Evolutionary conservation across 2,329 filamentous ascomycete genomes (phyloP).

Genomic region (Fusarium stilboides): DNA sequence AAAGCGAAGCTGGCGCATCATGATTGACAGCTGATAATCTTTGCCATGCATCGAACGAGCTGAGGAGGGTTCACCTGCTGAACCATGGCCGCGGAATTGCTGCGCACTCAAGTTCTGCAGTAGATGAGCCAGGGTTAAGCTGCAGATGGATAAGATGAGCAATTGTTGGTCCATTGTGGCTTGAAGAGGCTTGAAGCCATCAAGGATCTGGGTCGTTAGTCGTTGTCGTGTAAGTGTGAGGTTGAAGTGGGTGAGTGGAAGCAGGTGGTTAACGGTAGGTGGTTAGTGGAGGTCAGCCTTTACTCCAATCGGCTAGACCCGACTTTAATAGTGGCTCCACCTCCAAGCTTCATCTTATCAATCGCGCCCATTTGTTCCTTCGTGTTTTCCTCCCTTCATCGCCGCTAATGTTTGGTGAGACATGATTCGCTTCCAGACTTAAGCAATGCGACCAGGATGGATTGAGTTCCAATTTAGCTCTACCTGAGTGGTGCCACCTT

Average conservation of each 20-base stretch:
- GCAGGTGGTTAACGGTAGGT: background rate
- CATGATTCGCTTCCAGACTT: slow-evolving; percentile 21
- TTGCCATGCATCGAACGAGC: slow-evolving; percentile 9
- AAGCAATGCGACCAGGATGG: background rate
- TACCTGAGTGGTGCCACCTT: slow-evolving; percentile 5
- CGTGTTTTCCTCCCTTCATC: slow-evolving; percentile 2
- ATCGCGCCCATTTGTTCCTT: slow-evolving; percentile 31
- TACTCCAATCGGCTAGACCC: background rate
- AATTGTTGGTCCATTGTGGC: slow-evolving; percentile 34
- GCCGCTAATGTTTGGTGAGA: slow-evolving; percentile 10
- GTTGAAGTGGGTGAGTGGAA: slow-evolving; percentile 1
- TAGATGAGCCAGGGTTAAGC: slow-evolving; percentile 3
- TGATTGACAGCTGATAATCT: slow-evolving; percentile 9
- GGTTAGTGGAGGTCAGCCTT: background rate
- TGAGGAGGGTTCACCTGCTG: slow-evolving; percentile 12
- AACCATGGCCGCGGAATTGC: slow-evolving; percentile 34
- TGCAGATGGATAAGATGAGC: slow-evolving; percentile 35
- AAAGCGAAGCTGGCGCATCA: slow-evolving; percentile 19
- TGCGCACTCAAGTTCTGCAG: slow-evolving; percentile 14
- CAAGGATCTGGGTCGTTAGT: slow-evolving; percentile 20
- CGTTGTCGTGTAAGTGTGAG: slow-evolving; percentile 15
- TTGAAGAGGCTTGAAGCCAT: slow-evolving; percentile 36
- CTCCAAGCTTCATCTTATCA: slow-evolving; percentile 46
- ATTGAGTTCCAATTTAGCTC: slow-evolving; percentile 9
- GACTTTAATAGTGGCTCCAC: background rate